Percentiles rank a stretch among this genome's conserved stretches.
Evolutionary conservation across 2,329 filamentous ascomycete genomes (phyloP).

Genomic region (Paracorniculantispora psalliotae): DNA sequence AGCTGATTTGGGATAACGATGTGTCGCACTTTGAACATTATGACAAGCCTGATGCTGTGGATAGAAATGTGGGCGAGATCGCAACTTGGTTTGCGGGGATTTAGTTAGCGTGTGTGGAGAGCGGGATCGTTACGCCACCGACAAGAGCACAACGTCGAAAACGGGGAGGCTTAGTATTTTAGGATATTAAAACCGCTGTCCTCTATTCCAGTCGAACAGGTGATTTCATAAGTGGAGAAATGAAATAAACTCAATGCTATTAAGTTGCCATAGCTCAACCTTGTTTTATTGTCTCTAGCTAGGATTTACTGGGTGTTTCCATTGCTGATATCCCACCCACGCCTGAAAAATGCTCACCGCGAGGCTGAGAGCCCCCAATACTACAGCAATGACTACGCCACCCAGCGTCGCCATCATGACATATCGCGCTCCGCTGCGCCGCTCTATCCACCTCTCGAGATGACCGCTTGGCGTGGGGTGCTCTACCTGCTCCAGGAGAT

Average conservation of each 20-base stretch:
- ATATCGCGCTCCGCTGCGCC: conserved; percentile 20
- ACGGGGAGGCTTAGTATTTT: too few relatives aligned
- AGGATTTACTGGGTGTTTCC: conserved; percentile 18
- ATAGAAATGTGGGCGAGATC: conserved; percentile 25
- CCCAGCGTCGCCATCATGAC: conserved; percentile 23
- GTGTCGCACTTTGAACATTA: conserved; percentile 26
- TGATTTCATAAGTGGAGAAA: too few relatives aligned
- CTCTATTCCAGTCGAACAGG: too few relatives aligned
- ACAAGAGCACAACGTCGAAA: too few relatives aligned
- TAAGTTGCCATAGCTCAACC: too few relatives aligned
- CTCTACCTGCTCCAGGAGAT: conserved; percentile 18
- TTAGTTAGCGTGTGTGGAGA: too few relatives aligned
- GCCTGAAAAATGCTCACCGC: conserved; percentile 18
- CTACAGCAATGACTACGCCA: conserved; percentile 18
- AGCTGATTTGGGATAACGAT: conserved; percentile 26
- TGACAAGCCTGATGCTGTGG: conserved; percentile 24
- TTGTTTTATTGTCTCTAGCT: too few relatives aligned
- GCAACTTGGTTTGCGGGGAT: conserved; percentile 20
- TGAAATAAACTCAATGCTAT: too few relatives aligned
- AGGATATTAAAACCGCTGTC: too few relatives aligned
- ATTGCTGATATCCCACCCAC: conserved; percentile 20
- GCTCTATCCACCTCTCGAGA: conserved; percentile 16
- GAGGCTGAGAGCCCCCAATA: conserved; percentile 17
- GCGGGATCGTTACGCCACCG: too few relatives aligned
- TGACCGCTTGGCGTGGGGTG: conserved; percentile 17